Evolutionary conservation across 148 eudicot genomes (phyloP).

Genomic region (Rhododendron ferrugineum): DNA sequence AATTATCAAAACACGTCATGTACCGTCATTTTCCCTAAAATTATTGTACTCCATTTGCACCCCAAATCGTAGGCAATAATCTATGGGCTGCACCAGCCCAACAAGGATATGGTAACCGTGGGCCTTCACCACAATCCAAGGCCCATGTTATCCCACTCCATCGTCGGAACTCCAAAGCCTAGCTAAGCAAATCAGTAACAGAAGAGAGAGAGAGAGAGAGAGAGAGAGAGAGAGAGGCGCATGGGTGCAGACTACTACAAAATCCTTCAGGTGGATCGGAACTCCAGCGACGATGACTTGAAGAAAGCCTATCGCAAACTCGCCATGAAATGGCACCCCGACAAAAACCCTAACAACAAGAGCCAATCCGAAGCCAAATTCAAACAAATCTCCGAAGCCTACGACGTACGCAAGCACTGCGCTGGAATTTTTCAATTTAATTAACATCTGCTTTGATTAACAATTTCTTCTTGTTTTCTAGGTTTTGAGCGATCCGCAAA

Average conservation of each 20-base stretch:
- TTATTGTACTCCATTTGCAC: too few relatives aligned
- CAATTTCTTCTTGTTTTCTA: constrained; percentile 10
- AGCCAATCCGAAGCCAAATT: constrained; percentile 72
- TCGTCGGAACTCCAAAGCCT: not conserved
- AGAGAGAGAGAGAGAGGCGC: not conserved
- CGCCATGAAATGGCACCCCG: constrained; percentile 82
- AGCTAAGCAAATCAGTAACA: not conserved
- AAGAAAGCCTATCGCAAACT: constrained; percentile 64
- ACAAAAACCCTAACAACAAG: constrained; percentile 68
- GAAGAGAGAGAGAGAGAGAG: not conserved
- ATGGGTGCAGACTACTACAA: constrained; percentile 47
- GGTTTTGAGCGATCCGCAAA: constrained; percentile 87
- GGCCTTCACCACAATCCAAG: not conserved
- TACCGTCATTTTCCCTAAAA: too few relatives aligned
- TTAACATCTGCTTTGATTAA: not conserved
- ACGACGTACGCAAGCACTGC: constrained; percentile 32
- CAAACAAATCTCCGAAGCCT: constrained; percentile 76
- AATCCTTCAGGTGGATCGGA: constrained; percentile 48
- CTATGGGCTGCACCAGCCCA: not conserved
- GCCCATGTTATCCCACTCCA: not conserved
- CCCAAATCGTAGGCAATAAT: too few relatives aligned
- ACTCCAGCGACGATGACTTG: constrained; percentile 57
- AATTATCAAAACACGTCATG: too few relatives aligned
- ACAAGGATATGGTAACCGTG: not conserved
- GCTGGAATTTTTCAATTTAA: not conserved